A percentile compares a stretch with the other conserved stretches of the same genome.
Conservation (phyloP, 768 basidiomycete species). For the Suillus decipiens region DNA sequence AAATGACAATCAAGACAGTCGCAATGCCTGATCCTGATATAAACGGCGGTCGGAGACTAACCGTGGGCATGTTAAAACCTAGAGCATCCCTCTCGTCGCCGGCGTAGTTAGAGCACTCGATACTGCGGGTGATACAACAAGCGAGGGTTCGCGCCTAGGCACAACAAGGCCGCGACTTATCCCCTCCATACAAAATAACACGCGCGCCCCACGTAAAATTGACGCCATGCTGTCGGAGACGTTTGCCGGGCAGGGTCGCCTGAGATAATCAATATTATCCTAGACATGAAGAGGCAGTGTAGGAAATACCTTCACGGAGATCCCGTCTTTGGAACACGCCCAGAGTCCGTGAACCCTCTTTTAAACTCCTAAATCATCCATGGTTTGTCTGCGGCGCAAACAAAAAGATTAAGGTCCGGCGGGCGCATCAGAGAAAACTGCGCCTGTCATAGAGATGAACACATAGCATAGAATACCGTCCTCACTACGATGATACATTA, state of each 20-base stretch:
- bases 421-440: constrained; percentile 80
- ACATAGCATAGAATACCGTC: constrained; percentile 83
- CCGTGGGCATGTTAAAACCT: no score
- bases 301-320: constrained; percentile 67
- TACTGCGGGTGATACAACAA: background rate
- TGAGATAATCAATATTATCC: constrained; percentile 25
- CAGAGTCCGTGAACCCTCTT: constrained; percentile 78
- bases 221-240: background rate
- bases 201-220: background rate
- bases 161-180: background rate
- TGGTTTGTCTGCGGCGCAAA: constrained; percentile 78
- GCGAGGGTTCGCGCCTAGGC: background rate
- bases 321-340: constrained; percentile 76
- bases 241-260: constrained; percentile 57
- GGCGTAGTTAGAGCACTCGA: background rate
- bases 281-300: constrained; percentile 16
- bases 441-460: constrained; percentile 67
- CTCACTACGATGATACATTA: constrained; percentile 47
- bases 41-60: background rate
- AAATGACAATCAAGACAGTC: background rate
- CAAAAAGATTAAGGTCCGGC: constrained; percentile 86
- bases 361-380: constrained; percentile 83
- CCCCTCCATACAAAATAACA: background rate
- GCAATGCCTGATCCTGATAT: background rate
- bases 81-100: background rate